phyloP scores from a whole-genome alignment of 345 rosid species.

The Brassica incana region DNA sequence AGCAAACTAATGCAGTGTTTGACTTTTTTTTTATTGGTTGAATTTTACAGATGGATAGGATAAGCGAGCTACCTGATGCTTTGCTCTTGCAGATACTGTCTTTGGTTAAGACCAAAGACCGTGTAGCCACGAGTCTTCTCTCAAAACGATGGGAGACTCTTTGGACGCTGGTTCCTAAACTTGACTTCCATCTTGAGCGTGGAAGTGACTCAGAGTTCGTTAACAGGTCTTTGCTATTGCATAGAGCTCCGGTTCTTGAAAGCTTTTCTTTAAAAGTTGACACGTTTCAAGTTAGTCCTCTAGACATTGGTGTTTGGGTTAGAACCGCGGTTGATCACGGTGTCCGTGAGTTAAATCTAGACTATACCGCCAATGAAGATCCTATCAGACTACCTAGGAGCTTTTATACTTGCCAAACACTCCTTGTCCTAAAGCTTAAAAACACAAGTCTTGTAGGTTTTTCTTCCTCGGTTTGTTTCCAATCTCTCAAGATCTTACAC shows the following conservation, averaged over 20 bases:
- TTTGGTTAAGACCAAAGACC: neutral
- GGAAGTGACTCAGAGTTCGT: neutral
- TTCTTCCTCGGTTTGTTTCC: neutral
- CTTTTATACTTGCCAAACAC: conserved; percentile 14
- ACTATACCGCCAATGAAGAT: neutral
- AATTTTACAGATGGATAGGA: neutral
- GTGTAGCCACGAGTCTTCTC: conserved; percentile 1
- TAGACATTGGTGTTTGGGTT: neutral
- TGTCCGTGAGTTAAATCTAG: neutral
- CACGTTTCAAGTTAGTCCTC: neutral
- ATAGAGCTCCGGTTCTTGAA: conserved; percentile 5
- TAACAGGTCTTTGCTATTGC: neutral
- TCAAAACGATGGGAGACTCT: conserved; percentile 22
- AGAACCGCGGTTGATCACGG: neutral
- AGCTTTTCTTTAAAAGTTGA: neutral
- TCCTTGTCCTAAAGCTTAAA: conserved; percentile 15
- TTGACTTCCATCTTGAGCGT: neutral
- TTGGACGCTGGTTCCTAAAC: conserved; percentile 2
- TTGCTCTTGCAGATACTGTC: conserved; percentile 5
- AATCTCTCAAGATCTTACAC: neutral
- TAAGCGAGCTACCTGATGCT: conserved; percentile 11
- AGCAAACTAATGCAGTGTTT: neutral
- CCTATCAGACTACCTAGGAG: conserved; percentile 13
- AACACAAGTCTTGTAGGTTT: conserved; percentile 6
- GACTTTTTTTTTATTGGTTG: neutral